phyloP scores from a whole-genome alignment of 371 early-diverging fungal species.

The Choanephora cucurbitarum region DNA sequence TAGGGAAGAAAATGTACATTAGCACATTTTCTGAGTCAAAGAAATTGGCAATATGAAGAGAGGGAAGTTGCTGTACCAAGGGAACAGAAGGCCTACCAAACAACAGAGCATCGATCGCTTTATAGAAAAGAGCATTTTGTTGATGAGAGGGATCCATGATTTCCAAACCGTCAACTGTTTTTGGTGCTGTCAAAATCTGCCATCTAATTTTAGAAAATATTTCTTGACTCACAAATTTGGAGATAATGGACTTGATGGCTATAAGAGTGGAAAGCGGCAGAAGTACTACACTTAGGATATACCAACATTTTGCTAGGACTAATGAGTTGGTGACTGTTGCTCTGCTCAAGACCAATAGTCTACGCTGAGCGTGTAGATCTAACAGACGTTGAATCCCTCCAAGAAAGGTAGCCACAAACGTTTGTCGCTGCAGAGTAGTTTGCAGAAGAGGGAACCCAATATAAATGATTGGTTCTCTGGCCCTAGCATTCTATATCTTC shows the following conservation, averaged over 20 bases:
- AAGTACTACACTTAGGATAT: constrained; percentile 10
- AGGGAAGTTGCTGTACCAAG: background rate
- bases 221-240: background rate
- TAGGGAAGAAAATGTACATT: background rate
- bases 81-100: background rate
- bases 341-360: constrained; percentile 13
- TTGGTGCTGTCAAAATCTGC: background rate
- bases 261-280: background rate
- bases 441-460: background rate
- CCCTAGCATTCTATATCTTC: background rate
- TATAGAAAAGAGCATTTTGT: constrained; percentile 2
- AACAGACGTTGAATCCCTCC: background rate
- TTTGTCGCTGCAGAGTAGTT: background rate
- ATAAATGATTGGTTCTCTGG: background rate
- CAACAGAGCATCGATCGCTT: constrained; percentile 5
- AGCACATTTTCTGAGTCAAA: background rate
- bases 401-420: background rate
- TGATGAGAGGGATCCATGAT: constrained; percentile 4
- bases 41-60: background rate
- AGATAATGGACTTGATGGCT: background rate
- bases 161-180: background rate
- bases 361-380: constrained; percentile 2
- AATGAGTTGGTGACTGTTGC: constrained; percentile 17
- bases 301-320: constrained; percentile 11
- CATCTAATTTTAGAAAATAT: constrained; percentile 6